Evolutionary conservation across 1,284 basidiomycete genomes (phyloP), one percentile per base, ranked within the genome.

Genomic region (Coniferiporia sulphurascens): DNA sequence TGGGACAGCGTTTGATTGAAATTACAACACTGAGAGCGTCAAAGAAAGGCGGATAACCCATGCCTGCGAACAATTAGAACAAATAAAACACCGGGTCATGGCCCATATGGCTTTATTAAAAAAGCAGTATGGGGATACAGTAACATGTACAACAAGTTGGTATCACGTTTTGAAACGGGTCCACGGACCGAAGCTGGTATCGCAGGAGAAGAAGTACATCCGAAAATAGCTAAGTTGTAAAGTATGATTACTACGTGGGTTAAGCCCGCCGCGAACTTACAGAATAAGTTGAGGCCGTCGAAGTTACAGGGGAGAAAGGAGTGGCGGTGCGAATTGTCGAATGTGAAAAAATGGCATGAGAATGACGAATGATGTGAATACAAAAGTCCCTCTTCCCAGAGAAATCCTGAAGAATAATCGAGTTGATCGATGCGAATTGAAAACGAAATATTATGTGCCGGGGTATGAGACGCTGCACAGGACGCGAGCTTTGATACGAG

Each of bases 281-380:
- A n/a, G n/a, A n/a, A n/a, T n/a, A 56, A 17, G 22, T n/a, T n/a
- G 46, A 34, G 35, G 38, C 9, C 19, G 17, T 52, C 4, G 22
- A 9, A 32, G 48, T 9, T 12, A 36, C 15, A 34, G 54, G 48
- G 48, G 45, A 15, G 19, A 15, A 34, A 34, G 8, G 54, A 46
- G 32, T 46, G 43, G 32, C 19, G 48, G 36, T 55, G n/a, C 32
- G 54, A 55, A 55, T 3, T 55, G 54, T 45, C 17, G 34, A 41
- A 43, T 55, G 54, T 45, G n/a, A 22, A 41, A 43, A 46, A 36
- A 34, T 56, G 54, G 27, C n/a, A n/a, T n/a, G n/a, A n/a, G 48
- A 55, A 55, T 56, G 45, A 19, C 34, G n/a, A 41, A 48, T 56
- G 54, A 48, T 56, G 48, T 56, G 54, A 41, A 48, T 56, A 38